Percentiles rank a stretch among this genome's conserved stretches.
These are phyloP conservation scores for Hordeum vulgare DNA, from an alignment of 176 grass and related monocot genomes.

Conservation along the genomic window DNA sequence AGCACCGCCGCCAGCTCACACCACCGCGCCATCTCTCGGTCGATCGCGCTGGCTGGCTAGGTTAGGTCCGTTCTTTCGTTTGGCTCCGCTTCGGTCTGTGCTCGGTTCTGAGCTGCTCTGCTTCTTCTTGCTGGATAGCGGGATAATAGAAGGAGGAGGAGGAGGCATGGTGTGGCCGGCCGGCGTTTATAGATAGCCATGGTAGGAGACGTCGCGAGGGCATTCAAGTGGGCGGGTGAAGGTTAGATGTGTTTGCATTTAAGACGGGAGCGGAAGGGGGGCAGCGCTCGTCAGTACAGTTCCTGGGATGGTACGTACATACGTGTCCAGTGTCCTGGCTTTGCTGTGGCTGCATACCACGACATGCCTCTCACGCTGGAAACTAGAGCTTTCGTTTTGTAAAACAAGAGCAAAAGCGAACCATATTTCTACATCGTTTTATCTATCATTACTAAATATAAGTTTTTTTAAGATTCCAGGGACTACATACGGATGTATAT, in stretches of 20 bases:
- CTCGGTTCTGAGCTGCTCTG: not conserved
- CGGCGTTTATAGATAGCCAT: constrained; percentile 7
- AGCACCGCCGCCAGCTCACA: not conserved
- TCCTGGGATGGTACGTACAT: not conserved
- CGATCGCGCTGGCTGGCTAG: not conserved
- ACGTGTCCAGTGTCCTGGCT: not conserved
- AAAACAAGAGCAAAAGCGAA: too few relatives aligned
- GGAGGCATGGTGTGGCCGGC: not conserved
- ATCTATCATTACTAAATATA: too few relatives aligned
- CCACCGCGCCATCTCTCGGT: not conserved
- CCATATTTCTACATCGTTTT: too few relatives aligned
- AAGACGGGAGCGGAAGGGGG: not conserved
- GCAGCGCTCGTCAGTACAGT: not conserved
- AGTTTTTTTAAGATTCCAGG: too few relatives aligned
- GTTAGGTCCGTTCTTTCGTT: not conserved
- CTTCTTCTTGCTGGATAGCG: not conserved
- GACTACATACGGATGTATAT: too few relatives aligned
- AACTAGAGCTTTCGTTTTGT: not conserved
- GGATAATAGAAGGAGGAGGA: not conserved
- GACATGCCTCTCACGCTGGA: not conserved
- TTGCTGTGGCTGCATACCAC: not conserved
- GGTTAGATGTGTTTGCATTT: constrained; percentile 3
- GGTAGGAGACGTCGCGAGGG: not conserved
- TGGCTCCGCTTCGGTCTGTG: not conserved
- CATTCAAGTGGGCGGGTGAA: constrained; percentile 5